These are phyloP conservation scores for Cystofilobasidium bisporidii DNA, from an alignment of 768 basidiomycete species.

Conservation along the genomic window DNA sequence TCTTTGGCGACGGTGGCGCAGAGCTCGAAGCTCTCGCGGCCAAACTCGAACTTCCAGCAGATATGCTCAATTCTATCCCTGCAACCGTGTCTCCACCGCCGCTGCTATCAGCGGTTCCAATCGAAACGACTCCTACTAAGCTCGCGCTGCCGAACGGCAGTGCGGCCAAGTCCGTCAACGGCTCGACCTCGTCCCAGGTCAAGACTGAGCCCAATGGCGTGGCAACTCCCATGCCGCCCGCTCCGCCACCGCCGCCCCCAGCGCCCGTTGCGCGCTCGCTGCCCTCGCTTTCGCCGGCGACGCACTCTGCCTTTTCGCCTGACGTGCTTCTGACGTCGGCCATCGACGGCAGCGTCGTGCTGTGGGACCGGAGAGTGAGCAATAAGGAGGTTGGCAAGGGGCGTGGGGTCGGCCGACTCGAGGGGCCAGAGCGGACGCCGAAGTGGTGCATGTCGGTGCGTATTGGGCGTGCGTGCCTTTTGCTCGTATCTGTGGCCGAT, in stretches of 20 bases:
- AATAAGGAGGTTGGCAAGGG: constrained; percentile 45
- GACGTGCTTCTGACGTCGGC: constrained; percentile 80
- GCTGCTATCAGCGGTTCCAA: constrained; percentile 25
- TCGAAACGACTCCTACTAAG: not conserved
- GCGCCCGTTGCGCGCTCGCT: constrained; percentile 8
- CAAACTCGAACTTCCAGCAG: not conserved
- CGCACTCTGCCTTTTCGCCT: constrained; percentile 59
- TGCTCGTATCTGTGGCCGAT: too few species aligned
- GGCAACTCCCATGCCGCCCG: not conserved
- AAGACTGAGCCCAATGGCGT: constrained; percentile 28
- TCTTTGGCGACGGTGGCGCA: constrained; percentile 5
- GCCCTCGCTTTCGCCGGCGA: constrained; percentile 55
- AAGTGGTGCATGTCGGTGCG: constrained; percentile 92
- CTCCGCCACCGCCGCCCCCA: not conserved
- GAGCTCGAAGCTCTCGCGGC: not conserved
- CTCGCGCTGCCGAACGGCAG: not conserved
- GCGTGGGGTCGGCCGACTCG: constrained; percentile 68
- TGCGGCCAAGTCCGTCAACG: not conserved
- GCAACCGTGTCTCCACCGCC: not conserved
- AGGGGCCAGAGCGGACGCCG: constrained; percentile 83
- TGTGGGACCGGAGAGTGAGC: constrained; percentile 75
- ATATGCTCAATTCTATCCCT: constrained; percentile 25
- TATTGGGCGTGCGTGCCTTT: too few species aligned
- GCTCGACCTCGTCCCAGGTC: constrained; percentile 26
- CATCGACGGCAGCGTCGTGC: constrained; percentile 81